Conservation (phyloP, 192 early-diverging fungal genomes). For the Coemansia sp. region DNA sequence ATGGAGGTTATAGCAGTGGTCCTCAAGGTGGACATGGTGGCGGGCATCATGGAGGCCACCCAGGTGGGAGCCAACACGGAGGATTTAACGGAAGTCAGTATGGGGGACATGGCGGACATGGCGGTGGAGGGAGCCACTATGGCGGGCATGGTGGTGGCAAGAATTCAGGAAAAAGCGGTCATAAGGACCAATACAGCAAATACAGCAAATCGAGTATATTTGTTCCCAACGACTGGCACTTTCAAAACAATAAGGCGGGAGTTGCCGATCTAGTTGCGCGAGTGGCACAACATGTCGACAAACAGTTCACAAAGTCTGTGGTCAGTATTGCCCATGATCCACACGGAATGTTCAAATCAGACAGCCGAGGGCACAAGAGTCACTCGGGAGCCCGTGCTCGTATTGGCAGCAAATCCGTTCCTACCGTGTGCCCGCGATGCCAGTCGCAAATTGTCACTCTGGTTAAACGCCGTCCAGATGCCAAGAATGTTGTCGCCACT, state of each 20-base stretch:
- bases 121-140: slow-evolving; percentile 5
- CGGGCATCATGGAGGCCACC: slow-evolving; percentile 3
- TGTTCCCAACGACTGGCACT: slow-evolving; percentile 37
- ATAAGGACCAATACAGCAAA: background rate
- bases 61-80: background rate
- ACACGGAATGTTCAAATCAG: slow-evolving; percentile 37
- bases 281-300: slow-evolving; percentile 21
- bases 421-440: slow-evolving; percentile 40
- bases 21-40: slow-evolving; percentile 1
- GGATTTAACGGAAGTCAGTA: background rate
- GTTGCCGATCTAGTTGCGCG: slow-evolving; percentile 26
- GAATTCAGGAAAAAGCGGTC: background rate
- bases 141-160: background rate
- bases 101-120: slow-evolving; percentile 4
- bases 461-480: slow-evolving; percentile 34
- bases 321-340: slow-evolving; percentile 39
- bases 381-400: slow-evolving; percentile 14
- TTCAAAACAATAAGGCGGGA: slow-evolving; percentile 19
- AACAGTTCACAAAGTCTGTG: slow-evolving; percentile 24
- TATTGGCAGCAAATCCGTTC: slow-evolving; percentile 33
- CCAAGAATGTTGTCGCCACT: slow-evolving; percentile 24
- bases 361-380: slow-evolving; percentile 9
- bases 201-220: slow-evolving; percentile 37
- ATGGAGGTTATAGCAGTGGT: background rate
- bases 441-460: slow-evolving; percentile 29